Base-by-base conservation (phyloP, 805 yeast genomes). In the Tetrapisispora taiwanensis region DNA sequence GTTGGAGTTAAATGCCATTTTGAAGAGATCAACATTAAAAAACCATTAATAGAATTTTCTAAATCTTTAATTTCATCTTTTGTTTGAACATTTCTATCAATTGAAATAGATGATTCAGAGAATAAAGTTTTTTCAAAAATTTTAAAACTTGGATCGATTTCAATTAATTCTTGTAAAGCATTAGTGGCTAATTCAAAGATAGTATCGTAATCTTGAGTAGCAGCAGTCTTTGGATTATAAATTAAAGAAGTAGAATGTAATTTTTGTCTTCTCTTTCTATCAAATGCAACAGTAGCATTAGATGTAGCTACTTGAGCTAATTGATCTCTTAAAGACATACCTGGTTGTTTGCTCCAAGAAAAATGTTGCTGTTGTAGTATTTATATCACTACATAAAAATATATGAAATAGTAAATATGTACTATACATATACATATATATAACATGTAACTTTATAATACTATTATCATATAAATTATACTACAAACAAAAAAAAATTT, bases 201-300 rank as follows among this genome's bases (percentile, higher is more conserved):
- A 37, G 81, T 72, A 53, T 88, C 96, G 56, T 77, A 89, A 62
- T 92, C 98, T 68, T 92, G 97, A 30, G 89, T 76, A n/a, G 94
- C 85, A 15, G 98, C 98, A 48, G 78, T 79, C 54, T 81, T 79
- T 9, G 95, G 73, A 36, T 86, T 94, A 62, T 82, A 89, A 24
- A 92, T 74, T 51, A 92, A 75, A 39, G 98, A 92, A 33, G 86
- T 81, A 32, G 95, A 79, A 59, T 92, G 98, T 46, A 88, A 68
- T 63, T 83, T 84, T 49, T 88, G 85, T 62, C 97, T 74, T 54
- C 77, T 73, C 64, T 88, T 88, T 62, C 97, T 77, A 60, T 90
- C 97, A 50, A 84, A 70, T 2, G 88, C 87, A 43, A 84, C 77
- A 30, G 90, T 77, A 39, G 82, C 78, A 42, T 76, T 78, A 47